Conservation (phyloP, 2,329 filamentous ascomycete genomes). For the Talaromyces islandicus region DNA sequence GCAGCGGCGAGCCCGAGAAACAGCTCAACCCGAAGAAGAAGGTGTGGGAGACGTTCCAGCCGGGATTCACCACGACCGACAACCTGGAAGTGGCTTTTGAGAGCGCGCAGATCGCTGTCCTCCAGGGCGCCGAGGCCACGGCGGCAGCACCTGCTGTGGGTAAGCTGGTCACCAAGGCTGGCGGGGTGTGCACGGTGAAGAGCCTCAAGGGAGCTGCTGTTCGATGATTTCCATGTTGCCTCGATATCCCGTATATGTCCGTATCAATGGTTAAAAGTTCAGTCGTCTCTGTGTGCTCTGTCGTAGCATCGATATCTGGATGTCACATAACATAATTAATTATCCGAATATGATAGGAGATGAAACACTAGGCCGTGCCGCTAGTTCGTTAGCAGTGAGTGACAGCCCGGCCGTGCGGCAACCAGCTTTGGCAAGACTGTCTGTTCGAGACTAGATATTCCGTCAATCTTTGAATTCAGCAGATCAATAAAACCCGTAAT, state of each 20-base stretch:
- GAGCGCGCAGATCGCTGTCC: conserved; percentile 66
- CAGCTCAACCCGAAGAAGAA: conserved; percentile 99
- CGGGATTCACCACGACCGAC: conserved; percentile 87
- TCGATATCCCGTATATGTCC: not conserved
- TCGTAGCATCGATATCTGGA: not conserved
- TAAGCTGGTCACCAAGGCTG: conserved; percentile 66
- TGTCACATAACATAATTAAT: not conserved
- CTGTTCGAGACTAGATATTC: not conserved
- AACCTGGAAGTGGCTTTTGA: conserved; percentile 80
- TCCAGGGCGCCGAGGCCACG: conserved; percentile 58
- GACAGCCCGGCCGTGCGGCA: not conserved
- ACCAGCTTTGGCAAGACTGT: not conserved
- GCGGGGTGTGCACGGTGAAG: conserved; percentile 77
- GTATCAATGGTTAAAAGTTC: not conserved
- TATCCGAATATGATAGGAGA: not conserved
- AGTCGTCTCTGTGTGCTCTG: not conserved
- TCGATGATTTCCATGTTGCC: conserved; percentile 50
- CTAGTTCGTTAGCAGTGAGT: not conserved
- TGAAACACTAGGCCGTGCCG: not conserved
- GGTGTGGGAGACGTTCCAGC: conserved; percentile 95
- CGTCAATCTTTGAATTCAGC: too few species aligned
- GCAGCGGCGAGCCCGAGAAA: conserved; percentile 79
- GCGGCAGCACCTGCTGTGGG: conserved; percentile 48
- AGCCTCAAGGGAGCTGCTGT: conserved; percentile 75
- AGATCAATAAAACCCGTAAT: not conserved